Percentiles rank a stretch among this genome's conserved stretches.
Evolutionary conservation across 2,329 filamentous ascomycete genomes (phyloP).

Genomic region (Epichloe aotearoae): DNA sequence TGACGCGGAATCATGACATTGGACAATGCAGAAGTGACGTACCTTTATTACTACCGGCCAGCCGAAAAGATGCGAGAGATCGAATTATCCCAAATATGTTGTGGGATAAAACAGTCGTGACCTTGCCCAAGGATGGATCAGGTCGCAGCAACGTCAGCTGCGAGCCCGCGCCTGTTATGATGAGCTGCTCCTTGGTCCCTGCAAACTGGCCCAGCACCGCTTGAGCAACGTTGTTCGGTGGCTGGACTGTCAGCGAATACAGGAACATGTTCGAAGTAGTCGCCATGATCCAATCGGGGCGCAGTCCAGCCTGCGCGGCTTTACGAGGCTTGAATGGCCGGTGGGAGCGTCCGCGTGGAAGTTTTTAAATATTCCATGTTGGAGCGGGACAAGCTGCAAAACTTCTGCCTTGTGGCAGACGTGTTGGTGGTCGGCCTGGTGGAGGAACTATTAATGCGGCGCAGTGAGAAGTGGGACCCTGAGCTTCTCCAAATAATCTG

Average conservation of each 20-base stretch:
- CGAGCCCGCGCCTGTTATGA: slow-evolving; percentile 85
- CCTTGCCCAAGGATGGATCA: slow-evolving; percentile 72
- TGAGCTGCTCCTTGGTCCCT: slow-evolving; percentile 94
- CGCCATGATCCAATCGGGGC: slow-evolving; percentile 57
- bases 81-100: slow-evolving; percentile 95
- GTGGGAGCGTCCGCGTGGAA: slow-evolving; percentile 8
- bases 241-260: slow-evolving; percentile 92
- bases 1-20: slow-evolving; percentile 13
- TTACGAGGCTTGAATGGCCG: slow-evolving; percentile 16
- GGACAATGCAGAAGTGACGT: slow-evolving; percentile 26
- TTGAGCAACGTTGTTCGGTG: slow-evolving; percentile 77
- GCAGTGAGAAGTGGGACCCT: slow-evolving; percentile 13
- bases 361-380: slow-evolving; percentile 8
- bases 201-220: slow-evolving; percentile 91
- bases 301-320: slow-evolving; percentile 39
- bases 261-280: slow-evolving; percentile 98
- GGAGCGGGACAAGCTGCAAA: slow-evolving; percentile 16
- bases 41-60: slow-evolving; percentile 95
- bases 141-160: slow-evolving; percentile 78
- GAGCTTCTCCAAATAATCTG: slow-evolving; percentile 15
- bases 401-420: slow-evolving; percentile 13
- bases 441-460: slow-evolving; percentile 26
- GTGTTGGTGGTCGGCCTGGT: slow-evolving; percentile 9
- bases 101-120: slow-evolving; percentile 75
- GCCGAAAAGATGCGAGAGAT: slow-evolving; percentile 72